Evolutionary conservation across 495 filamentous ascomycete species (phyloP), one percentile per base, ranked within the genome.

Genomic region (Penicillium roqueforti): DNA sequence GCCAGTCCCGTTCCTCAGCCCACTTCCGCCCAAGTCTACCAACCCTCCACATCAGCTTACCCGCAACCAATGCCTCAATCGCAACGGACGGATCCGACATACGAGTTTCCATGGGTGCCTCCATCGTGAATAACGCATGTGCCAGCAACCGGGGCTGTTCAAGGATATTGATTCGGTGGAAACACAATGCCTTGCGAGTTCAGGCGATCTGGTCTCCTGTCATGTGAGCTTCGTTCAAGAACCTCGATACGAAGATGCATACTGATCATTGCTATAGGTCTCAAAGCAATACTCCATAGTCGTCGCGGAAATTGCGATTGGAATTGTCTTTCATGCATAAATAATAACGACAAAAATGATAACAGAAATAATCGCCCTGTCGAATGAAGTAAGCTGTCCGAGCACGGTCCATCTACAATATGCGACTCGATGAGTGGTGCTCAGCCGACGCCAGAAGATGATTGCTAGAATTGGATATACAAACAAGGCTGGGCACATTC

Each of bases 51-150:
- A 19, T 31, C 55, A 19, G 14, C 47, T 6, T 59, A 56, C 26
- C 39, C 47, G 6, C 47, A 36, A 16, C 28, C 45, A 13, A 25
- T 36, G 4, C 32, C 31, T 7, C 57, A 42, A 26, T 8, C 51
- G 11, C 41, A 48, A 22, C 55, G 57, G 10, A 48, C 47, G 37
- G 55, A 58, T 23, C 46, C 38, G 37, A n/a, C 47, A 20, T 62
- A 53, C 29, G 44, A 53, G 13, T 62, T 53, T 43, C 48, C 56
- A 41, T 62, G 56, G 59, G 37, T 23, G 3, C 48, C 51, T 19
- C 56, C 36, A 9, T 56, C 55, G n/a, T 62, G 52, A 59, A 20
- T 18, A 28, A 6, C 5, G 25, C 13, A 7, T n/a, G n/a, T 40
- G 3, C 34, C 14, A 36, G n/a, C 32, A 16, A 36, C n/a, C 6